Base-by-base conservation (phyloP, 768 basidiomycete genomes). In the Russula brevipes region DNA sequence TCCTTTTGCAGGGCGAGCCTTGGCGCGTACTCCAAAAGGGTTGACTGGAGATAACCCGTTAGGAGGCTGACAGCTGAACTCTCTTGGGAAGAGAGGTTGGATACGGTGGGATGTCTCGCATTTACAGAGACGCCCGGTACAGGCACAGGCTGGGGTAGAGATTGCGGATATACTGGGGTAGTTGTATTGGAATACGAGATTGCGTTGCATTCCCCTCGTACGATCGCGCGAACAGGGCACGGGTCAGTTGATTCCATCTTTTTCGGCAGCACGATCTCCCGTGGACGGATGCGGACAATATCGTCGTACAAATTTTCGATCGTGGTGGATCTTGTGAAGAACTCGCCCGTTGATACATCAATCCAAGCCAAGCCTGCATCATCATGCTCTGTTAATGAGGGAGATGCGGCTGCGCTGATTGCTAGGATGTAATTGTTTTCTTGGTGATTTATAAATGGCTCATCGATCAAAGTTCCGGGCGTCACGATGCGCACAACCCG, bases 311-410 rank as follows among this genome's bases (percentile, higher is more conserved):
- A 74, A 45, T 72, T 76, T 30, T 83, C 82, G 16, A 79, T 53
- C 2, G 77, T 73, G 11, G 83, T 79, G 6, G 74, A 72, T 66
- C 90, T 90, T 11, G 89, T 87, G 73, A 89, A 94, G 73, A 96
- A 92, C 70, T 96, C 94, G 63, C 93, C 92, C 0, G 94, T 97
- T 14, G 95, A 94, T 17, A 97, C 84, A 71, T 98, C 95, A 31
- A 91, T 93, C 88, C 94, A 98, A 6, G 94, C 94, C 45, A 98
- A 76, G 2, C 91, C 92, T n/a, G 85, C 62, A 2, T 35, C 36
- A 56, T 36, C 50, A 30, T 17, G 12, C 4, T 31, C 47, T 3
- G 45, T 33, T 14, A 38, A 7, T 3, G 39, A 55, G 38, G 11
- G 1, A 11, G 55, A n/a, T 39, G 38, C 35, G 41, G 41, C 35